Base-by-base conservation (phyloP, 345 rosid genomes). In the Leavenworthia alabamica region DNA sequence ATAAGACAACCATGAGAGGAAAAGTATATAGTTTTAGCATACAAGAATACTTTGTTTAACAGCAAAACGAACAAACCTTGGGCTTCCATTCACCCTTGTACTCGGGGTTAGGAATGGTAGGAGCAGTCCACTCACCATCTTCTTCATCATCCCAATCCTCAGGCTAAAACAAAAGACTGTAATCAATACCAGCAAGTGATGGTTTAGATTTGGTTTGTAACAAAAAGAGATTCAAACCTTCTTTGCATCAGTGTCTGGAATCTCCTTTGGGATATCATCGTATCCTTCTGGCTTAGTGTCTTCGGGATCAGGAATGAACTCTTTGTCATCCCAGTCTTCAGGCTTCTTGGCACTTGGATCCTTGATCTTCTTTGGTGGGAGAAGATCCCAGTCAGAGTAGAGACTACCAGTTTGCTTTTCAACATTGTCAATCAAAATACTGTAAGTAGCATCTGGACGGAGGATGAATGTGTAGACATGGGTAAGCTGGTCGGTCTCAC, bases 71-170 rank as follows among this genome's bases (percentile, higher is more conserved):
- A 77, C 83, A 58, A 46, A 94, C 99, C 99, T 90, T 88, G 24
- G 90, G 74, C 71, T 81, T 75, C 99, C 99, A 94, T 79, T 77
- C 84, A 22, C 99, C 99, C 54, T 86, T 87, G 89, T 90, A 88
- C 64, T 94, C 97, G 0, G 99, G 99, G 82, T 94, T 94, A 28
- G 95, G 68, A 56, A 90, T 84, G 50, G 97, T 90, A 40, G 99
- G 90, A 28, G 85, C 71, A 56, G 95, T 86, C 99, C 99, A 94
- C 70, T 89, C 99, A 79, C 99, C 97, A 79, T 90, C 95, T 75
- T 94, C 95, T 73, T 94, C 93, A 19, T 86, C 99, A 77, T 94
- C 97, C 99, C 99, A 94, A 58, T 94, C 97, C 57, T 94, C 95
- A 35, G 99, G 99, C 99, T 94, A 50, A 58, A 49, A 33, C 10